phyloP scores from a whole-genome alignment of 371 early-diverging fungal genomes.

The Capniomyces stellatus region DNA sequence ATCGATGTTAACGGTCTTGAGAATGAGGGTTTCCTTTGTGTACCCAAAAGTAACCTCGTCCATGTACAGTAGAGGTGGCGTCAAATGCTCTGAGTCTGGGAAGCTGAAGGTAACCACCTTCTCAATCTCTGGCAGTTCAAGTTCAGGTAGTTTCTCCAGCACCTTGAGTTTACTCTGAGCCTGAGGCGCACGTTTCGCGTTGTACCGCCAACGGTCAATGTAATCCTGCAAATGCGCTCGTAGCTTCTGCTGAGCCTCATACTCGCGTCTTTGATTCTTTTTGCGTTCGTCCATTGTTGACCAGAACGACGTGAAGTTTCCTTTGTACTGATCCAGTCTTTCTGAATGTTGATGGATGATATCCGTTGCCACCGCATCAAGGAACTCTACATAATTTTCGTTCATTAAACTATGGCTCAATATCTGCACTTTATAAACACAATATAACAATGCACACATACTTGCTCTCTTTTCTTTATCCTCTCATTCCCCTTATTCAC shows the following conservation, averaged over 20 bases:
- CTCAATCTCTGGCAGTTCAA: constrained; percentile 73
- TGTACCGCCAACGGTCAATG: constrained; percentile 97
- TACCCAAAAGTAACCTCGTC: constrained; percentile 80
- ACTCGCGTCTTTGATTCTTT: constrained; percentile 74
- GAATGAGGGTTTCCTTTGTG: constrained; percentile 36
- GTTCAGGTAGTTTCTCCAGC: constrained; percentile 85
- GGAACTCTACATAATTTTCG: constrained; percentile 46
- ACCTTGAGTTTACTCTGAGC: constrained; percentile 97
- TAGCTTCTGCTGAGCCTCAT: constrained; percentile 85
- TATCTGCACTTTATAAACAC: not conserved
- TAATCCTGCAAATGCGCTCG: constrained; percentile 90
- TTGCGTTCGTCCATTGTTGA: constrained; percentile 77
- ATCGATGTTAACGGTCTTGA: constrained; percentile 70
- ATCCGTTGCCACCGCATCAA: constrained; percentile 93
- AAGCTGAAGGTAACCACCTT: constrained; percentile 76
- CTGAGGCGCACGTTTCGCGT: constrained; percentile 94
- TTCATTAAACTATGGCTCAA: constrained; percentile 3
- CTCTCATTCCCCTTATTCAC: no score
- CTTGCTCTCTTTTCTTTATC: no score
- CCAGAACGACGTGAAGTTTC: constrained; percentile 82
- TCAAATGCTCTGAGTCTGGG: constrained; percentile 69
- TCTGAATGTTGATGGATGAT: constrained; percentile 88
- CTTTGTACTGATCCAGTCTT: constrained; percentile 82
- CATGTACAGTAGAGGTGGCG: constrained; percentile 88
- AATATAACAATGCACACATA: no score